Conservation (phyloP, 108 stramenopile genomes). For the Asterionellopsis glacialis region DNA sequence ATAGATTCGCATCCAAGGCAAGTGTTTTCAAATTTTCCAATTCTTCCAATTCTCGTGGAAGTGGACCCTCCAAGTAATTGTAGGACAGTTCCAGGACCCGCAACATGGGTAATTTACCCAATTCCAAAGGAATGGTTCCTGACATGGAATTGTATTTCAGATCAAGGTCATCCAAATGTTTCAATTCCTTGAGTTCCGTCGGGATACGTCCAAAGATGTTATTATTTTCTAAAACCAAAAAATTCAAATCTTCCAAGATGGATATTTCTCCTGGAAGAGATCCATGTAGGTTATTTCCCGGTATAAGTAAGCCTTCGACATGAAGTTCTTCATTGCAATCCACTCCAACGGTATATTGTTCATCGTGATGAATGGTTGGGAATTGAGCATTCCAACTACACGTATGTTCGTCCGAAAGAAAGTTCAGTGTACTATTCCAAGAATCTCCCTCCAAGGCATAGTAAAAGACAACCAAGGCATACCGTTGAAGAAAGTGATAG, state of each 20-base stretch:
- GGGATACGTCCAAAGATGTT: slow-evolving; percentile 1
- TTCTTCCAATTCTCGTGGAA: not conserved
- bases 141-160: slow-evolving; percentile 1
- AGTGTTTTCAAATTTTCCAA: slow-evolving; percentile 1
- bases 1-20: slow-evolving; percentile 2
- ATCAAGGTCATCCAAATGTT: not conserved
- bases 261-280: slow-evolving; percentile 37
- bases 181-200: not conserved
- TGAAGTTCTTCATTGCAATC: slow-evolving; percentile 3
- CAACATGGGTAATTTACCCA: not conserved
- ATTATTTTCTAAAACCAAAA: slow-evolving; percentile 10
- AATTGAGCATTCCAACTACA: slow-evolving; percentile 14
- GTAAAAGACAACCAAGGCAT: slow-evolving; percentile 38
- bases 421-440: slow-evolving; percentile 18
- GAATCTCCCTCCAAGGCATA: slow-evolving; percentile 38
- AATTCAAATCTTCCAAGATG: slow-evolving; percentile 24
- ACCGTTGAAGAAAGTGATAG: slow-evolving; percentile 33
- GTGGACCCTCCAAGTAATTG: not conserved
- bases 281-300: slow-evolving; percentile 23
- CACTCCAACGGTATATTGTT: not conserved
- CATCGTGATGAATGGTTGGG: not conserved
- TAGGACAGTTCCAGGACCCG: not conserved
- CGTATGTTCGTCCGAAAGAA: not conserved
- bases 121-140: not conserved
- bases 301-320: not conserved